These are phyloP conservation scores for Diaporthe aspalathi DNA, from an alignment of 2,329 filamentous ascomycete species.

Conservation along the genomic window DNA sequence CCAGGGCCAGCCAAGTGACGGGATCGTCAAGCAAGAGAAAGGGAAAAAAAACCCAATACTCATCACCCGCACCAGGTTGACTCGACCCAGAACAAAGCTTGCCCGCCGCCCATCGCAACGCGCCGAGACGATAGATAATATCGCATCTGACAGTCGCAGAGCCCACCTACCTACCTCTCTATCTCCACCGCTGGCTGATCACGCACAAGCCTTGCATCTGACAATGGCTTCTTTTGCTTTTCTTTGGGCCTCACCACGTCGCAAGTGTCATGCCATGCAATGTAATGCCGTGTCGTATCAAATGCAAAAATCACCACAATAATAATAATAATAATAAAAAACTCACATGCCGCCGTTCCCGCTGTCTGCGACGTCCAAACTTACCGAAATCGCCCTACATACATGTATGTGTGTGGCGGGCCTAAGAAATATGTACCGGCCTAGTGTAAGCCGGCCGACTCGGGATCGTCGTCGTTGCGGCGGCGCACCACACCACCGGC, in stretches of 20 bases:
- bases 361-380: background rate
- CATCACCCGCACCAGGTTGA: slow-evolving; percentile 1
- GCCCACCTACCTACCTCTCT: background rate
- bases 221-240: background rate
- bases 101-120: background rate
- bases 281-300: too few species aligned
- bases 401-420: too few species aligned
- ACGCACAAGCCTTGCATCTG: background rate
- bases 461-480: slow-evolving; percentile 1
- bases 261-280: background rate
- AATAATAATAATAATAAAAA: too few species aligned
- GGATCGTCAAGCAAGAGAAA: background rate
- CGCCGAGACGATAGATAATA: background rate
- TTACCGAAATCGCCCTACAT: background rate
- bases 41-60: slow-evolving; percentile 20
- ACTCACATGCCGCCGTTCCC: slow-evolving; percentile 10
- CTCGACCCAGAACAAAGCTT: slow-evolving; percentile 18
- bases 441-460: background rate
- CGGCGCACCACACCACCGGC: background rate
- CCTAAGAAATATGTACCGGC: background rate
- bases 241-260: slow-evolving; percentile 13
- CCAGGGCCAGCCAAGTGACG: background rate
- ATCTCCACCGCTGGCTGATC: background rate
- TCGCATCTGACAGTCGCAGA: background rate
- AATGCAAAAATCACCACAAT: background rate